Conservation (phyloP, 169 alveolate species). For the Amoebophrya sp. region DNA sequence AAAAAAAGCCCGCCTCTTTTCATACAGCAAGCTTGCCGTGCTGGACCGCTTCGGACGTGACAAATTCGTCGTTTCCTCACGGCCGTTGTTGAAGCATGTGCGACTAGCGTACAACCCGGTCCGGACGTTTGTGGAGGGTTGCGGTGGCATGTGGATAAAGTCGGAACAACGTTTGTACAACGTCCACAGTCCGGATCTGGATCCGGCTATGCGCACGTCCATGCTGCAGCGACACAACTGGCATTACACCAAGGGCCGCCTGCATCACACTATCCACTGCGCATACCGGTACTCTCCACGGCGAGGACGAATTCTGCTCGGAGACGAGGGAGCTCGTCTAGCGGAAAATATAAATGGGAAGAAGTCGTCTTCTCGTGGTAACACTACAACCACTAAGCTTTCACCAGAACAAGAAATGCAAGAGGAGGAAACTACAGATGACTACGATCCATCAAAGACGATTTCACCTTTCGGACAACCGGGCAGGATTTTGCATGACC, state of each 20-base stretch:
- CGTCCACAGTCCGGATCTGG: no score
- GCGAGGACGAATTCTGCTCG: not conserved
- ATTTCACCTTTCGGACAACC: no score
- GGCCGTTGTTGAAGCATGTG: not conserved
- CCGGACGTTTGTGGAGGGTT: not conserved
- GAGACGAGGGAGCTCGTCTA: not conserved
- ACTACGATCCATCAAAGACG: no score
- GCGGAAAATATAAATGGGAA: no score
- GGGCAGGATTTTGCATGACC: no score
- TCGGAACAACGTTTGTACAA: no score
- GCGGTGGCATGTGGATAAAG: no score
- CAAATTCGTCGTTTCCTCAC: not conserved
- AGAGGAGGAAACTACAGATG: no score
- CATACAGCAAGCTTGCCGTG: not conserved
- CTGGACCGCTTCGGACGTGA: not conserved
- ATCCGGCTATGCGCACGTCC: not conserved
- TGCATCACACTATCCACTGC: not conserved
- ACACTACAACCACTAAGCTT: no score
- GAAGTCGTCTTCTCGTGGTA: no score
- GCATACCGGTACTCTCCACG: not conserved
- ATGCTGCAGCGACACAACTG: not conserved
- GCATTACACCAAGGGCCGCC: constrained; percentile 1
- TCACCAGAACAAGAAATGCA: no score
- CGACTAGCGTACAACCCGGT: not conserved
- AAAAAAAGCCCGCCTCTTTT: no score